Evolutionary conservation across 1,139 yeast species (phyloP).

Genomic region (Barnettozyma hawaiiensis): DNA sequence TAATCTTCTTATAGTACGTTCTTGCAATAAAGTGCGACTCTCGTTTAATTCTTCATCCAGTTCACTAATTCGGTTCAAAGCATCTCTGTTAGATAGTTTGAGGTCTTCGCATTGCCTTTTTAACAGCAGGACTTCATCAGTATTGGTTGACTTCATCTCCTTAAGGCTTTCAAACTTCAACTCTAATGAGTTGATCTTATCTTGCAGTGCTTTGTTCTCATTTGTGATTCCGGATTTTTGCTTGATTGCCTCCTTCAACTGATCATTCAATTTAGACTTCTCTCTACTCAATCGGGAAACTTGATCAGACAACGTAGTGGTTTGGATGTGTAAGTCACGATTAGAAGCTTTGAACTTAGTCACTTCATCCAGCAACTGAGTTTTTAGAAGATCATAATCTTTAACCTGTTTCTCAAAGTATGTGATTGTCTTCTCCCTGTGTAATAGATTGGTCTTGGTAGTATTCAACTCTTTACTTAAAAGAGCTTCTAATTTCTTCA

Average conservation of each 20-base stretch:
- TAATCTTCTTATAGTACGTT: conserved; percentile 68
- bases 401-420: conserved; percentile 40
- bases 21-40: conserved; percentile 64
- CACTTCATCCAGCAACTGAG: conserved; percentile 23
- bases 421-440: conserved; percentile 45
- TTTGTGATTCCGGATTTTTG: conserved; percentile 41
- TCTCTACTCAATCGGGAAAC: conserved; percentile 32
- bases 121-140: conserved; percentile 51
- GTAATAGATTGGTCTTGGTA: conserved; percentile 27
- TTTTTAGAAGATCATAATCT: conserved; percentile 29
- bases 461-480: conserved; percentile 24
- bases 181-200: conserved; percentile 46
- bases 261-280: conserved; percentile 35
- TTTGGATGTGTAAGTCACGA: conserved; percentile 20
- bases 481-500: conserved; percentile 27
- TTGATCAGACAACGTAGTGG: conserved; percentile 15
- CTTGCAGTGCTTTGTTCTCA: conserved; percentile 48
- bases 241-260: conserved; percentile 39
- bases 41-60: conserved; percentile 80
- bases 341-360: conserved; percentile 27
- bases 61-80: conserved; percentile 52
- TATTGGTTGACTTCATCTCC: conserved; percentile 42
- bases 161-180: conserved; percentile 45
- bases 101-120: conserved; percentile 79
- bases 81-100: conserved; percentile 60